phyloP scores from a whole-genome alignment of 2,329 filamentous ascomycete genomes.

The Curvularia lunata region DNA sequence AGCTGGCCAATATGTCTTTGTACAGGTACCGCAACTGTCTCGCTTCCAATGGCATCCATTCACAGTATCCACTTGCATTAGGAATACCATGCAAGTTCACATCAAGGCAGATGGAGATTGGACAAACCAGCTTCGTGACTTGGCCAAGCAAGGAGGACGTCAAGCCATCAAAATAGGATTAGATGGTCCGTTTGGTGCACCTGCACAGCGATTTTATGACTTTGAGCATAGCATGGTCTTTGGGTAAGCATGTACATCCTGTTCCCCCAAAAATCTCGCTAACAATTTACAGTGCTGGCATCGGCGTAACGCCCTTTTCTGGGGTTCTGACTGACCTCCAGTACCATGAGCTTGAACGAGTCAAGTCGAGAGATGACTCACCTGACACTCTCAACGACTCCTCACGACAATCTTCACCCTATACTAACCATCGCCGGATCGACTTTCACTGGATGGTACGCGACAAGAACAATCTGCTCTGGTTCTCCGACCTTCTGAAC shows the following conservation, averaged over 20 bases:
- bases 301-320: constrained; percentile 65
- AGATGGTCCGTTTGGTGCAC: constrained; percentile 65
- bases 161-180: constrained; percentile 58
- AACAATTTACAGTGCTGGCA: constrained; percentile 53
- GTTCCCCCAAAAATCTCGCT: not conserved
- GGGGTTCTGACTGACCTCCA: constrained; percentile 64
- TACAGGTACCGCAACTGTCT: constrained; percentile 61
- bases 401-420: constrained; percentile 27
- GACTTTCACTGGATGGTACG: constrained; percentile 68
- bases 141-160: constrained; percentile 49
- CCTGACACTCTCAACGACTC: constrained; percentile 15
- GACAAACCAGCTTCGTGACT: constrained; percentile 56
- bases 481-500: constrained; percentile 65
- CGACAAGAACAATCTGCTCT: constrained; percentile 62
- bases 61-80: constrained; percentile 63
- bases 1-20: constrained; percentile 64
- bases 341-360: constrained; percentile 50
- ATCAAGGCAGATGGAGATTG: constrained; percentile 66
- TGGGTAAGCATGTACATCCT: constrained; percentile 31
- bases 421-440: constrained; percentile 56
- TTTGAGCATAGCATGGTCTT: constrained; percentile 64
- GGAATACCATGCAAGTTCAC: constrained; percentile 60
- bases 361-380: constrained; percentile 22
- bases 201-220: constrained; percentile 65
- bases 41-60: constrained; percentile 67